A percentile compares a stretch with the other conserved stretches of the same genome.
Conservation (phyloP, 495 filamentous ascomycete genomes). For the Podospora sp. region DNA sequence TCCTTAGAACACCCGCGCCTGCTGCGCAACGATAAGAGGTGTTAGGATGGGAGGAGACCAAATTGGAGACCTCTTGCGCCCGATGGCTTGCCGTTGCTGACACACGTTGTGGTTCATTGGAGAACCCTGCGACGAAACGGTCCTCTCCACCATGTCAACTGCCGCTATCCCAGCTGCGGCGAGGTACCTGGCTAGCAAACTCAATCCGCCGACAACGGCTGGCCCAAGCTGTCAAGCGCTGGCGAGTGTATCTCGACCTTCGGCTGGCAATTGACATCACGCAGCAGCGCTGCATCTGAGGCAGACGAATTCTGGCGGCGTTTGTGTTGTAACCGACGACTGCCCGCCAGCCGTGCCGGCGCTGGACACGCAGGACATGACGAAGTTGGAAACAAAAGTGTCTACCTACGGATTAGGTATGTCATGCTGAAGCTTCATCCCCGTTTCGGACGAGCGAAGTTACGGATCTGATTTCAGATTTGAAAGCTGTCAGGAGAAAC, state of each 20-base stretch:
- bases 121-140: background rate
- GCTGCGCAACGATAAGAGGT: background rate
- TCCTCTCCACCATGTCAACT: background rate
- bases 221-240: background rate
- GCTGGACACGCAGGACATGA: constrained; percentile 15
- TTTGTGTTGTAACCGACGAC: background rate
- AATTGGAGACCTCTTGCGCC: background rate
- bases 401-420: background rate
- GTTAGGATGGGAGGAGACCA: constrained; percentile 20
- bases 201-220: constrained; percentile 9
- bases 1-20: constrained; percentile 8
- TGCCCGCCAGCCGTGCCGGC: background rate
- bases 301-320: constrained; percentile 22
- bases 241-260: constrained; percentile 2
- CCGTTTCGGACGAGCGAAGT: background rate
- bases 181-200: constrained; percentile 15
- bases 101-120: constrained; percentile 9
- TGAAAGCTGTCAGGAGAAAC: background rate
- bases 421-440: constrained; percentile 1
- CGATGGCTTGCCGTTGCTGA: constrained; percentile 3
- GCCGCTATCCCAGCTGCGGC: background rate
- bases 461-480: background rate
- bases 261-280: background rate
- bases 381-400: constrained; percentile 7
- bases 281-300: constrained; percentile 13